phyloP scores from a whole-genome alignment of 148 eudicot genomes.

The Rhododendron henanense region DNA sequence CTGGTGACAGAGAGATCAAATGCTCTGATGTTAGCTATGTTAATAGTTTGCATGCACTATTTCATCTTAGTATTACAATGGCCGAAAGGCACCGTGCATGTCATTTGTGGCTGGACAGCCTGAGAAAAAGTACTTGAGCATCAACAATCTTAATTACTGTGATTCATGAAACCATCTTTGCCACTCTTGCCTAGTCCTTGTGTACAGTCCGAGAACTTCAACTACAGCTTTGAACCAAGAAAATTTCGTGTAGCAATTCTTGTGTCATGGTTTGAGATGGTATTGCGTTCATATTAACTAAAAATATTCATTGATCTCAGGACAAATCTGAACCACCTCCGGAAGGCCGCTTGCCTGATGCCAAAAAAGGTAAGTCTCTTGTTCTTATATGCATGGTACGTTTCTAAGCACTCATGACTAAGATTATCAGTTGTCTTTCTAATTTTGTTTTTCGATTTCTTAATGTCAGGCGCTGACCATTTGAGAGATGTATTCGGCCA shows the following conservation, averaged over 20 bases:
- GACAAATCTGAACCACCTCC: conserved; percentile 70
- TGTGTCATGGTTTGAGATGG: not conserved
- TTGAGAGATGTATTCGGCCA: conserved; percentile 73
- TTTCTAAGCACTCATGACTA: not conserved
- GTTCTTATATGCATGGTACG: not conserved
- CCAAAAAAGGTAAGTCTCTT: conserved; percentile 53
- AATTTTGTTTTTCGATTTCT: no score
- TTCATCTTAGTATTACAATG: not conserved
- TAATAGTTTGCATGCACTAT: not conserved
- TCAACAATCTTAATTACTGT: not conserved
- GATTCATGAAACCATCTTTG: not conserved
- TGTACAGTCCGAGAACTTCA: not conserved
- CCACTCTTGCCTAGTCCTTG: not conserved
- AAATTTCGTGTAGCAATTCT: not conserved
- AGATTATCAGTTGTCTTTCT: not conserved
- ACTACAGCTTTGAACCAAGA: not conserved
- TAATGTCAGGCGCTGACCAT: conserved; percentile 62
- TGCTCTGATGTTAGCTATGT: not conserved
- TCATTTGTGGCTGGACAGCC: no score
- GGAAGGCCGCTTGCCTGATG: conserved; percentile 96
- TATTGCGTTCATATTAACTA: not conserved
- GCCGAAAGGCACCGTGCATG: no score
- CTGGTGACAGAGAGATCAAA: not conserved
- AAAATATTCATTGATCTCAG: conserved; percentile 26
- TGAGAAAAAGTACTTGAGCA: not conserved